Conservation (phyloP, 176 grass and related monocot species). For the Canna indica region DNA sequence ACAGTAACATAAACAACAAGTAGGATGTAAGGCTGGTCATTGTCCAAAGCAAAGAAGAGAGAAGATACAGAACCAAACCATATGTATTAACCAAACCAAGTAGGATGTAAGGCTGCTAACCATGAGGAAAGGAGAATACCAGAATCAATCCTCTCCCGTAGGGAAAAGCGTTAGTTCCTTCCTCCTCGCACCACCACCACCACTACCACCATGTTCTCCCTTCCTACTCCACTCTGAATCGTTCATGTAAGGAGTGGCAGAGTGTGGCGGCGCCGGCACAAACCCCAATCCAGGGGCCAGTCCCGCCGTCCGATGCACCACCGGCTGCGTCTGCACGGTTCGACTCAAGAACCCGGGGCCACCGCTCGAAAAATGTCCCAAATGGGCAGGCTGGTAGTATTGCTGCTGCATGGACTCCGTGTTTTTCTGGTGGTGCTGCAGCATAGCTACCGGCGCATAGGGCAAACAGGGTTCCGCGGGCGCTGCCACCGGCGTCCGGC, state of each 20-base stretch:
- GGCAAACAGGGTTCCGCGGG: neutral
- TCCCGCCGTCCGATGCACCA: neutral
- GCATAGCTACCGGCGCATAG: neutral
- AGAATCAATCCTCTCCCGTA: neutral
- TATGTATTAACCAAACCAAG: neutral
- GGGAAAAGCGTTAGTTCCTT: conserved; percentile 9
- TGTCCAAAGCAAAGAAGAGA: neutral
- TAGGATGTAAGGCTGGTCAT: neutral
- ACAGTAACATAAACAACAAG: neutral
- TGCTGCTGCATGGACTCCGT: neutral
- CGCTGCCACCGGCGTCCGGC: neutral
- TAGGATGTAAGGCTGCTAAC: neutral
- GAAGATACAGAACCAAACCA: neutral
- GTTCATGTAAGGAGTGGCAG: neutral
- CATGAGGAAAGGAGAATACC: conserved; percentile 2
- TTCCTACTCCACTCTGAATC: neutral
- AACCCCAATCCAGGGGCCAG: neutral
- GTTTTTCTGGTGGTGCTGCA: neutral
- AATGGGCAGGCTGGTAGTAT: neutral
- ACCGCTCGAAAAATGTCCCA: neutral
- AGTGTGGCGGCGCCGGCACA: neutral
- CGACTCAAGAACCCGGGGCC: neutral
- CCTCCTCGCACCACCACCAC: neutral
- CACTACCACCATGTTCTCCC: neutral
- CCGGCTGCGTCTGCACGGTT: neutral